Conservation (phyloP, 768 basidiomycete species). For the Mycena albidolilacea region DNA sequence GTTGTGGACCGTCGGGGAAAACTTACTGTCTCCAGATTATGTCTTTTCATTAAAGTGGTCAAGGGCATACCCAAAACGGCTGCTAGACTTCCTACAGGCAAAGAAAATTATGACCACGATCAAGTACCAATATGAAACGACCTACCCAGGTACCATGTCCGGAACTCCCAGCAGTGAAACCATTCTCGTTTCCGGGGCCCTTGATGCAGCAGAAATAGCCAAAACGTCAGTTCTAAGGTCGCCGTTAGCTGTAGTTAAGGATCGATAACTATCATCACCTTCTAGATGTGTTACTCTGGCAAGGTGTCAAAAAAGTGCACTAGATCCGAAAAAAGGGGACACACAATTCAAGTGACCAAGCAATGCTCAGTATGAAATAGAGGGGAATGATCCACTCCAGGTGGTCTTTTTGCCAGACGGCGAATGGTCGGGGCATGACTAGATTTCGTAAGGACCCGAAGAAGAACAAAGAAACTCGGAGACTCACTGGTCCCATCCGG, state of each 20-base stretch:
- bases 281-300: slow-evolving; percentile 85
- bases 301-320: slow-evolving; percentile 14
- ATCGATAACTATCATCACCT: slow-evolving; percentile 57
- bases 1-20: slow-evolving; percentile 13
- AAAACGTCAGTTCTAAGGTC: slow-evolving; percentile 78
- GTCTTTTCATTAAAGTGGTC: slow-evolving; percentile 72
- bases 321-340: slow-evolving; percentile 43
- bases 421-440: slow-evolving; percentile 74
- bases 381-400: slow-evolving; percentile 76
- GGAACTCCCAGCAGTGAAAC: slow-evolving; percentile 88
- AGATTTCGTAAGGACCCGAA: slow-evolving; percentile 12
- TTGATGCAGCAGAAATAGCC: slow-evolving; percentile 88
- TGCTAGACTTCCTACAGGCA: slow-evolving; percentile 68
- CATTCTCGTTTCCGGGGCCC: slow-evolving; percentile 79
- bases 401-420: slow-evolving; percentile 61
- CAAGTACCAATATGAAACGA: slow-evolving; percentile 23
- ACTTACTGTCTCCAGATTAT: slow-evolving; percentile 70
- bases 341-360: slow-evolving; percentile 86
- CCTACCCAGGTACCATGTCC: slow-evolving; percentile 78
- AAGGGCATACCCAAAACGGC: slow-evolving; percentile 82
- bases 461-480: slow-evolving; percentile 34
- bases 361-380: slow-evolving; percentile 78
- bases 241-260: slow-evolving; percentile 2
- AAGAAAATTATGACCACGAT: slow-evolving; percentile 30
- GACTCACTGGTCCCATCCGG: slow-evolving; percentile 53